A percentile compares a stretch with the other conserved stretches of the same genome.
Evolutionary conservation across 495 filamentous ascomycete species (phyloP).

Genomic region (Penicillium ochrochloron): DNA sequence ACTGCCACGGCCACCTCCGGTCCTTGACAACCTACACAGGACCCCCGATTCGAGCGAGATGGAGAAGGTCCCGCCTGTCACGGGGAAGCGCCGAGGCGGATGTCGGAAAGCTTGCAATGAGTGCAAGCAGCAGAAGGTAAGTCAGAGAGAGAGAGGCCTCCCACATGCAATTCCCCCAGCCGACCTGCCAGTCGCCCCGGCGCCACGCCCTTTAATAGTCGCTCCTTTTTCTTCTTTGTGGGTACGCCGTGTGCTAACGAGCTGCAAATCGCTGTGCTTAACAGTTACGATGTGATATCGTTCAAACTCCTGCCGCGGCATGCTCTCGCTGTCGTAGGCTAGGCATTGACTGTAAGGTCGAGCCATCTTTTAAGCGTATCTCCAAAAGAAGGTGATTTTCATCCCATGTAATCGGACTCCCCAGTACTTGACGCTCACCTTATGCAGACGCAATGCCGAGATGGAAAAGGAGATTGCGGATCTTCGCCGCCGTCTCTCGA

Average conservation of each 20-base stretch:
- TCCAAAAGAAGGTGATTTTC: conserved; percentile 49
- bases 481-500: conserved; percentile 50
- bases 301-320: conserved; percentile 48
- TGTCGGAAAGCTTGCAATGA: conserved; percentile 55
- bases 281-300: conserved; percentile 53
- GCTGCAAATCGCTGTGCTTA: background rate
- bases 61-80: conserved; percentile 51
- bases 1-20: conserved; percentile 42
- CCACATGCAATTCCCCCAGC: conserved; percentile 20
- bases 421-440: conserved; percentile 14
- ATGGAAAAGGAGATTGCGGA: conserved; percentile 56
- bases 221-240: background rate
- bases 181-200: conserved; percentile 4
- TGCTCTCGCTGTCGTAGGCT: conserved; percentile 54
- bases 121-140: conserved; percentile 57
- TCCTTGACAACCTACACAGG: conserved; percentile 39
- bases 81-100: conserved; percentile 52
- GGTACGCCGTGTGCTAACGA: conserved; percentile 8
- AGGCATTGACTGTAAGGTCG: conserved; percentile 54
- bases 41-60: conserved; percentile 44
- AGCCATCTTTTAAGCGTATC: conserved; percentile 53
- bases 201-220: background rate
- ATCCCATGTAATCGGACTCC: background rate
- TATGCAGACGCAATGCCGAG: conserved; percentile 52
- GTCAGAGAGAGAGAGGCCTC: background rate